Evolutionary conservation across 2,329 filamentous ascomycete genomes (phyloP), one percentile per base, ranked within the genome.

Genomic region (Proliferodiscus dingleyae): DNA sequence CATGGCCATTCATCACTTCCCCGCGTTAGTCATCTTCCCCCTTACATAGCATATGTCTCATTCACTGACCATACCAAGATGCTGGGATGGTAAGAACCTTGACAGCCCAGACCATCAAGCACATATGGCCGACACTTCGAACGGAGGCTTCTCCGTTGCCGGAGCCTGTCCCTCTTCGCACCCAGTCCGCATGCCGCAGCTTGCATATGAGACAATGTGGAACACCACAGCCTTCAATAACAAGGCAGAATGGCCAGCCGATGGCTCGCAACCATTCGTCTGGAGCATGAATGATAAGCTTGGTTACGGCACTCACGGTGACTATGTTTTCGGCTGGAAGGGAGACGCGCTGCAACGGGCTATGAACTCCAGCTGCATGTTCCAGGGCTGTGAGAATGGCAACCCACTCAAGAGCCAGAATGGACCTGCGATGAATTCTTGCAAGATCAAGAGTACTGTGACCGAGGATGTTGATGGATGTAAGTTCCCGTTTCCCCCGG

Each of bases 161-260:
- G 75, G 74, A 8, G 45, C 51, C 4, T 80, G 76, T 52, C 76
- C 75, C 0, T 19, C 60, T 2, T 63, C 68, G 3, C 74, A 78
- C 54, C 77, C 76, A 0, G 68, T 71, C 4, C 75, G 75, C 45
- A 65, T 81, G 30, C 69, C 77, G 28, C 77, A 75, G 9, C 64
- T 83, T 48, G 79, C 83, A 63, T 77, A 71, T 59, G 78, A 81
- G 61, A 71, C 77, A 47, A 72, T 75, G 46, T 83, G 72, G 69
- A 63, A 71, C 51, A 75, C 75, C 8, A 65, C 64, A 37, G 57
- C 43, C 22, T 51, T 51, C 34, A 45, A 45, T 29, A 32, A 47
- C 26, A 51, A 49, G 32, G 41, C 46, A 11, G 22, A 43, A 36
- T 47, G 45, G 45, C 45, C 45, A 9, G 34, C 28, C 16, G 45